A percentile compares a stretch with the other conserved stretches of the same genome.
Conservation (phyloP, 129 eudicot genomes). For the Pittosporum tobira region DNA sequence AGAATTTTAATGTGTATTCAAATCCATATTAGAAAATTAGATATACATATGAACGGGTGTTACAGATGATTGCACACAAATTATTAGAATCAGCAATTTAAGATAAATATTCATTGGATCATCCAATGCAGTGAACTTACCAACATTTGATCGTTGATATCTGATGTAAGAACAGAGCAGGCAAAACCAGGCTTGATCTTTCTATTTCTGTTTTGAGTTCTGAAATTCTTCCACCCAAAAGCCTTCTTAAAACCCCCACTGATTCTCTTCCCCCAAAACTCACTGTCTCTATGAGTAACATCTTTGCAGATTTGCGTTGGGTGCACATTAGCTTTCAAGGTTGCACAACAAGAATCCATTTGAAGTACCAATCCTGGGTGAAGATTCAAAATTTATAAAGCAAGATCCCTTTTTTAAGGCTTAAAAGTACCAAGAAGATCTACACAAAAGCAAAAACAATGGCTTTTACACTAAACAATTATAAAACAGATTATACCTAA, state of each 20-base stretch:
- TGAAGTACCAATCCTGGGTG: no score
- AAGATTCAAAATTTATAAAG: background rate
- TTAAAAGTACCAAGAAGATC: no score
- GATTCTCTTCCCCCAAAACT: conserved; percentile 57
- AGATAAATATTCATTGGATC: background rate
- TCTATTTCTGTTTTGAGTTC: conserved; percentile 22
- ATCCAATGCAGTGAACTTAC: conserved; percentile 22
- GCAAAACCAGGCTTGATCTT: conserved; percentile 61
- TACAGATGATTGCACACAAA: no score
- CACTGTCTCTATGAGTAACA: conserved; percentile 27
- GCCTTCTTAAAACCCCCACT: conserved; percentile 43
- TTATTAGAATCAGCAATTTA: background rate
- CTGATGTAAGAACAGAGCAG: conserved; percentile 66
- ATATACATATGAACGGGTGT: no score
- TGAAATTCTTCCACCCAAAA: conserved; percentile 35
- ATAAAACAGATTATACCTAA: no score
- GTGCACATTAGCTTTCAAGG: conserved; percentile 36
- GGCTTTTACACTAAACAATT: no score
- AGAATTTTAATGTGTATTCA: no score
- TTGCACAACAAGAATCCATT: conserved; percentile 54
- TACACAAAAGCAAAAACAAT: no score
- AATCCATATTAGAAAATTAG: no score
- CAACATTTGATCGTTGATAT: conserved; percentile 50
- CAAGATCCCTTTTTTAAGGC: no score
- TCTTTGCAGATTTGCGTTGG: conserved; percentile 33